phyloP scores from a whole-genome alignment of 371 early-diverging fungal species.

The Massospora cicadina region DNA sequence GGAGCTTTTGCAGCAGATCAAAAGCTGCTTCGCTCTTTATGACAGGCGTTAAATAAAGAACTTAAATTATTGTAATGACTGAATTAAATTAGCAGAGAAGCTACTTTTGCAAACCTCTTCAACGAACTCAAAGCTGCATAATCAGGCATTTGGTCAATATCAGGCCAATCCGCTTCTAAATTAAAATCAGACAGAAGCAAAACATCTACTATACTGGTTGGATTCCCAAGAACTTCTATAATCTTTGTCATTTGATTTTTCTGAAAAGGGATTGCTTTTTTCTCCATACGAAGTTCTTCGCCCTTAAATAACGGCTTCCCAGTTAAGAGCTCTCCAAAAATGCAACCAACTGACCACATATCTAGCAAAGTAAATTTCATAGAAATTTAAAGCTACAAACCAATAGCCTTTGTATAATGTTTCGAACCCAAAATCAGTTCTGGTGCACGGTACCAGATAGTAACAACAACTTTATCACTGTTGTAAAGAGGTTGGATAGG shows the following conservation, averaged over 20 bases:
- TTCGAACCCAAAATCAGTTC: conserved; percentile 83
- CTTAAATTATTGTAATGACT: conserved; percentile 28
- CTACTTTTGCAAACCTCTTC: conserved; percentile 20
- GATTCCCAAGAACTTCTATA: conserved; percentile 74
- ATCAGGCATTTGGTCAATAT: conserved; percentile 53
- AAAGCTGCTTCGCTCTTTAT: conserved; percentile 41
- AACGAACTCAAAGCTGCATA: conserved; percentile 32
- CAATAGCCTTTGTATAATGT: conserved; percentile 84
- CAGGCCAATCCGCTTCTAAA: conserved; percentile 60
- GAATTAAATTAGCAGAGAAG: not conserved
- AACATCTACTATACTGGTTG: conserved; percentile 34
- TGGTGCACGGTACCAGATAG: conserved; percentile 95
- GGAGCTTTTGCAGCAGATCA: conserved; percentile 54
- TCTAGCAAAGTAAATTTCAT: conserved; percentile 22
- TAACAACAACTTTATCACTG: conserved; percentile 91
- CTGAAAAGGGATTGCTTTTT: conserved; percentile 79
- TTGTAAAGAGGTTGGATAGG: conserved; percentile 58
- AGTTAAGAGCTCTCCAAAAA: conserved; percentile 81
- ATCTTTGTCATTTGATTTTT: conserved; percentile 75
- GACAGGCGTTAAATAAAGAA: conserved; percentile 25
- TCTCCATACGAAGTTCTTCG: conserved; percentile 85
- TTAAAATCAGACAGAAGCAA: not conserved
- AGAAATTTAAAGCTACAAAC: conserved; percentile 15
- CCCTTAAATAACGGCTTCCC: conserved; percentile 85
- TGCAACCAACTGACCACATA: conserved; percentile 93